A percentile compares a stretch with the other conserved stretches of the same genome.
Evolutionary conservation across 805 yeast genomes (phyloP).

Genomic region (Cyberlindnera mississippiensis): DNA sequence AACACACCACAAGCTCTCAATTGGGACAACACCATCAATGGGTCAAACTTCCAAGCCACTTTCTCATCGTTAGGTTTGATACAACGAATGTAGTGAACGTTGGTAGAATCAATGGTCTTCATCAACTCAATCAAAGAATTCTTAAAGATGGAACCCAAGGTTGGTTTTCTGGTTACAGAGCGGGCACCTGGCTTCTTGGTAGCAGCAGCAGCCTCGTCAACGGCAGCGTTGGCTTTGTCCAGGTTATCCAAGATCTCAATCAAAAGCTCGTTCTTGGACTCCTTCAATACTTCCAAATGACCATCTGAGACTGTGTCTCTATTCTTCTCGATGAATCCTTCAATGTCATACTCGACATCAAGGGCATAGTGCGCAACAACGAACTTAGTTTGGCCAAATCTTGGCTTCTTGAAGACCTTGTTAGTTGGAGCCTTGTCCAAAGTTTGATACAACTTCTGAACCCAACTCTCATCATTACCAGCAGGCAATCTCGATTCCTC

Average conservation of each 20-base stretch:
- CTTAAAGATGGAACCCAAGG: constrained; percentile 92
- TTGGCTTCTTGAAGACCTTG: constrained; percentile 82
- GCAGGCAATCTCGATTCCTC: constrained; percentile 95
- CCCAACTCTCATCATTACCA: constrained; percentile 90
- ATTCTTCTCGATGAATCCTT: constrained; percentile 94
- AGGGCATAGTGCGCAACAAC: constrained; percentile 92
- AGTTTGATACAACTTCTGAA: constrained; percentile 82
- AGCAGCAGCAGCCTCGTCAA: constrained; percentile 31
- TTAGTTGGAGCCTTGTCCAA: constrained; percentile 74
- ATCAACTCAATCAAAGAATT: constrained; percentile 87
- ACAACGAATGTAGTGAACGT: constrained; percentile 95
- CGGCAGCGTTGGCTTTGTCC: constrained; percentile 43
- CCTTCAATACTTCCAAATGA: constrained; percentile 77
- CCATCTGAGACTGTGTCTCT: constrained; percentile 98
- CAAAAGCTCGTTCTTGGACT: constrained; percentile 63
- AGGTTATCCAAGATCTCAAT: constrained; percentile 59
- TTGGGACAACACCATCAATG: constrained; percentile 91
- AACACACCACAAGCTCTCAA: constrained; percentile 97
- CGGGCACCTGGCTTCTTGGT: constrained; percentile 37
- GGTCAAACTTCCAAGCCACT: constrained; percentile 93
- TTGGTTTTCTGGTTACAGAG: constrained; percentile 70
- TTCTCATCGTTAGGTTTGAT: constrained; percentile 94
- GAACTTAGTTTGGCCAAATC: constrained; percentile 89
- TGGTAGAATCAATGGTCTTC: constrained; percentile 89
- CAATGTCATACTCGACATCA: constrained; percentile 87